Conservation (phyloP, 331 rosid genomes). For the Arachis monticola region DNA sequence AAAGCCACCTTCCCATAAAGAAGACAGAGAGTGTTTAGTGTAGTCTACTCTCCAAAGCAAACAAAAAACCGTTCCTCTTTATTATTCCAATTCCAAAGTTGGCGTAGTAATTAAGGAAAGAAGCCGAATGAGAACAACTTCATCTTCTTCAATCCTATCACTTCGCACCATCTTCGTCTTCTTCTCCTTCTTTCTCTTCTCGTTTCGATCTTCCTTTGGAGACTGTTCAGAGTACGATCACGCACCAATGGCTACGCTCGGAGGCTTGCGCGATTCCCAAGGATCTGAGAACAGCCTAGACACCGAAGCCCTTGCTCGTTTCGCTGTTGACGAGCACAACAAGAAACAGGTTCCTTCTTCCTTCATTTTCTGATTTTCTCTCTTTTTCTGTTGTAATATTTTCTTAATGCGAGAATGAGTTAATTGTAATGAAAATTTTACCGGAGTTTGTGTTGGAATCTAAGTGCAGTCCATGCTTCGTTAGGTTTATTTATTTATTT, state of each 20-base stretch:
- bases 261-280: constrained; percentile 55
- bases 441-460: neutral
- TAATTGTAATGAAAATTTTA: neutral
- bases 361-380: neutral
- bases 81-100: no score
- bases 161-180: neutral
- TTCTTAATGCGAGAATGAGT: no score
- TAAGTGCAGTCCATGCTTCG: no score
- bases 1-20: no score
- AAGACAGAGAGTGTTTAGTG: no score
- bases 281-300: constrained; percentile 58
- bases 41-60: no score
- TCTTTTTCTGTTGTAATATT: no score
- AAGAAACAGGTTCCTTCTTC: constrained; percentile 61
- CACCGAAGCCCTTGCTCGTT: constrained; percentile 69
- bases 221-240: constrained; percentile 46
- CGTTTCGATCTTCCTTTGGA: neutral
- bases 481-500: no score
- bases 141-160: neutral
- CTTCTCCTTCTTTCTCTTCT: constrained; percentile 15
- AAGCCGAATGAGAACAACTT: constrained; percentile 42
- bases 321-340: constrained; percentile 91
- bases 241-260: constrained; percentile 51
- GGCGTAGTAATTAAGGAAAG: neutral
- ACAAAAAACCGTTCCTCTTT: no score